Evolutionary conservation across 306 rosid genomes (phyloP).

Genomic region (Oxytropis ochrocephala): DNA sequence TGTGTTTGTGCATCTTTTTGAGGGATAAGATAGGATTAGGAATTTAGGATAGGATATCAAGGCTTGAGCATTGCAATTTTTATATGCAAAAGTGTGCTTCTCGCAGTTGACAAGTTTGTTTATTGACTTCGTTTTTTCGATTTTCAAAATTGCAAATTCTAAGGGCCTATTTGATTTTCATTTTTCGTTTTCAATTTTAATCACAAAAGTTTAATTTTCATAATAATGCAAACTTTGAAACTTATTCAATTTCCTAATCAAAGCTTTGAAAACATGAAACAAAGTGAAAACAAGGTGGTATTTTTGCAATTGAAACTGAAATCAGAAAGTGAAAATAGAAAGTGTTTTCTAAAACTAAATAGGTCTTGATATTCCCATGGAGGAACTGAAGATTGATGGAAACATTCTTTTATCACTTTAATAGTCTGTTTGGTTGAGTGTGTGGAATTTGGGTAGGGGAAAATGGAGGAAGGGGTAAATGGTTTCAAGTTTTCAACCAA

Average conservation of each 20-base stretch:
- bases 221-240: too few species aligned
- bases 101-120: not conserved
- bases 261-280: not conserved
- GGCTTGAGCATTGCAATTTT: not conserved
- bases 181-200: not conserved
- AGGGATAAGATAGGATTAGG: not conserved
- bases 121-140: not conserved
- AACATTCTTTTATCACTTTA: not conserved
- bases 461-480: not conserved
- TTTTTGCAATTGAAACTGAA: not conserved
- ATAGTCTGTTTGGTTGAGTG: not conserved
- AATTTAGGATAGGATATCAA: not conserved
- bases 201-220: not conserved
- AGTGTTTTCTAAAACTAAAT: not conserved
- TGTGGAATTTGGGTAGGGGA: not conserved
- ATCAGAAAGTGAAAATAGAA: not conserved
- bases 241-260: not conserved
- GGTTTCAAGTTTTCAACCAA: not conserved
- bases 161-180: not conserved
- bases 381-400: not conserved
- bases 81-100: not conserved
- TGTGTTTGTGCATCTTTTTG: not conserved
- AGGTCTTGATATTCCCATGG: not conserved
- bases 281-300: not conserved
- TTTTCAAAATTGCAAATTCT: not conserved